Evolutionary conservation across 352 stramenopile species (phyloP).

Genomic region (Phytophthora sp.): DNA sequence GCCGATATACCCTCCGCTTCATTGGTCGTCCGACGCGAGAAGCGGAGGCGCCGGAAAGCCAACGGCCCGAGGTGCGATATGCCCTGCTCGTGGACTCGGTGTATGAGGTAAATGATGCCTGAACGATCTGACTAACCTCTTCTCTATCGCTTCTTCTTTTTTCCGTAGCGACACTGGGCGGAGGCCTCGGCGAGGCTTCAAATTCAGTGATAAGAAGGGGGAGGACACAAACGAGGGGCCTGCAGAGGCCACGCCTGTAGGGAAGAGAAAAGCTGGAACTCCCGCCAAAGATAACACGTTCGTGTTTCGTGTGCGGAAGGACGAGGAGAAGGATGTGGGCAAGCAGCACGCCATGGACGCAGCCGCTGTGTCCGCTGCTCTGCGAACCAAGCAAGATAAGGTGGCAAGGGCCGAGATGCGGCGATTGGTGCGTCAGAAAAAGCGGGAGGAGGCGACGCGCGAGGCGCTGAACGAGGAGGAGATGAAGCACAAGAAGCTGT

Average conservation of each 20-base stretch:
- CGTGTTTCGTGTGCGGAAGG: slow-evolving; percentile 60
- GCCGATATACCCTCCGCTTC: slow-evolving; percentile 43
- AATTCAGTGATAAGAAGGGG: slow-evolving; percentile 54
- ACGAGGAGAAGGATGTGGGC: slow-evolving; percentile 33
- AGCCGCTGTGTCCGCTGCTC: slow-evolving; percentile 46
- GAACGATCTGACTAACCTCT: neutral
- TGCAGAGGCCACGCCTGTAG: slow-evolving; percentile 40
- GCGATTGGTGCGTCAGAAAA: slow-evolving; percentile 46
- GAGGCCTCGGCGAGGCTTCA: slow-evolving; percentile 58
- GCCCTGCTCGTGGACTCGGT: neutral
- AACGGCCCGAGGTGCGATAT: slow-evolving; percentile 36
- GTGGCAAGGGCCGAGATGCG: slow-evolving; percentile 50
- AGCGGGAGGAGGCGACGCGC: slow-evolving; percentile 52
- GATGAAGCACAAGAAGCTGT: slow-evolving; percentile 49
- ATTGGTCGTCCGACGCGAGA: slow-evolving; percentile 70
- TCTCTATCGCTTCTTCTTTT: slow-evolving; percentile 15
- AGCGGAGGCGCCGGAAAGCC: slow-evolving; percentile 52
- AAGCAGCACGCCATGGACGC: slow-evolving; percentile 45
- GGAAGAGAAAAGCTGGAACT: slow-evolving; percentile 19
- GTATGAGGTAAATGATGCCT: neutral
- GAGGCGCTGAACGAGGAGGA: slow-evolving; percentile 49
- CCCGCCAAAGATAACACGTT: slow-evolving; percentile 48
- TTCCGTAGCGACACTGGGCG: slow-evolving; percentile 17
- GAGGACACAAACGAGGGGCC: slow-evolving; percentile 15
- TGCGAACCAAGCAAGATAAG: slow-evolving; percentile 60